phyloP scores from a whole-genome alignment of 2,329 filamentous ascomycete species.

The Fusarium sp. region DNA sequence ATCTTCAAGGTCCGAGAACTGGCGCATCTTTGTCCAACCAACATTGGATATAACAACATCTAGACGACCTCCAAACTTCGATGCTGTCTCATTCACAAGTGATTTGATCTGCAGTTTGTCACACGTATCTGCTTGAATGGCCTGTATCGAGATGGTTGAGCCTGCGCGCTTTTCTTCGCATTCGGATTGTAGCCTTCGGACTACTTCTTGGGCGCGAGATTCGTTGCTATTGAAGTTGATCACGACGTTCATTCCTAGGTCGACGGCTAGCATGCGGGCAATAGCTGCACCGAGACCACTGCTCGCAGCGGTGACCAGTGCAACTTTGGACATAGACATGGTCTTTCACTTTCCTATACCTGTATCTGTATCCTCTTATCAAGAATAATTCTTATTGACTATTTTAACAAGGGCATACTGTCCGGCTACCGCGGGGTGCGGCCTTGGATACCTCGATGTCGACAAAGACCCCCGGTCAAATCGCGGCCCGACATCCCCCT shows the following conservation, averaged over 20 bases:
- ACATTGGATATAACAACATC: slow-evolving; percentile 84
- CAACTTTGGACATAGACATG: slow-evolving; percentile 36
- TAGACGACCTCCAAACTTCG: slow-evolving; percentile 66
- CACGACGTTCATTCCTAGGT: slow-evolving; percentile 71
- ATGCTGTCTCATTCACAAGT: slow-evolving; percentile 67
- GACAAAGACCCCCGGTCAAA: neutral
- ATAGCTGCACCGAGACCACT: slow-evolving; percentile 78
- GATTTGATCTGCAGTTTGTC: slow-evolving; percentile 20
- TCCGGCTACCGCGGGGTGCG: accelerated
- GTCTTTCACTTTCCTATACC: neutral
- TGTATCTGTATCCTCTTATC: no score
- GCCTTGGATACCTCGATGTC: no score
- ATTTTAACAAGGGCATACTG: neutral
- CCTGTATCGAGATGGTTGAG: slow-evolving; percentile 50
- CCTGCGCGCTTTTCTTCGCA: neutral
- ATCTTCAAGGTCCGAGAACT: slow-evolving; percentile 60
- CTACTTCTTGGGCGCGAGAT: slow-evolving; percentile 67
- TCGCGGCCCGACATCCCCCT: neutral
- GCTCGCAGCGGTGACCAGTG: slow-evolving; percentile 61
- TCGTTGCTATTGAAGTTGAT: slow-evolving; percentile 77
- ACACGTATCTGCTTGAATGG: slow-evolving; percentile 62
- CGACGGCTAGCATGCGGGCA: slow-evolving; percentile 71
- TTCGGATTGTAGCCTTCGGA: slow-evolving; percentile 60
- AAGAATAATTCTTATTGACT: no score
- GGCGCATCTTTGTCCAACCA: slow-evolving; percentile 60